Evolutionary conservation across 2,329 filamentous ascomycete species (phyloP).

Genomic region (Huntiella moniliformis): DNA sequence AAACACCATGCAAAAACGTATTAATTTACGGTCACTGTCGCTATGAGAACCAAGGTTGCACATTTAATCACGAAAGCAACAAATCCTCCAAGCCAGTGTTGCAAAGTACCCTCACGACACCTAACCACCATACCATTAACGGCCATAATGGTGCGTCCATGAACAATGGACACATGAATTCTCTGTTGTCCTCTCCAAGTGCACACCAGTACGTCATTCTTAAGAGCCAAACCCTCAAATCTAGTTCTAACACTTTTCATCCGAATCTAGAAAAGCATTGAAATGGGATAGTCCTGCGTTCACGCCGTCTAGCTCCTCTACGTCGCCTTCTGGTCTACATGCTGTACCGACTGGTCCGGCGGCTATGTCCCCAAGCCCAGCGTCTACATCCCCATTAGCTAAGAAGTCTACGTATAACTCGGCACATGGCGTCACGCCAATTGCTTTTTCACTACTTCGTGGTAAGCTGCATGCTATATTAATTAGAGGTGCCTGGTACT

Average conservation of each 20-base stretch:
- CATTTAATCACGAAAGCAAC: conserved; percentile 70
- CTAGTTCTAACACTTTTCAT: neutral
- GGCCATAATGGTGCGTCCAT: conserved; percentile 2
- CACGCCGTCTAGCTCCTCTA: conserved; percentile 40
- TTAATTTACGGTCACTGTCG: conserved; percentile 85
- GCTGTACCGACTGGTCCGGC: conserved; percentile 7
- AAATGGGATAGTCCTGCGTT: conserved; percentile 96
- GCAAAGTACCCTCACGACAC: conserved; percentile 3
- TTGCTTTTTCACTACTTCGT: conserved; percentile 62
- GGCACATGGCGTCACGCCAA: conserved; percentile 63
- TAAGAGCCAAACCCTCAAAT: neutral
- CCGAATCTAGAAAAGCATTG: conserved; percentile 21
- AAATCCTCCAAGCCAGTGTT: conserved; percentile 15
- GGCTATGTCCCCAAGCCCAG: conserved; percentile 6
- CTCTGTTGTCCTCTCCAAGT: conserved; percentile 7
- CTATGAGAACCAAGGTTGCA: conserved; percentile 78
- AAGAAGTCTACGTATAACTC: conserved; percentile 71
- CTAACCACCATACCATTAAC: conserved; percentile 10
- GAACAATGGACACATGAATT: conserved; percentile 3
- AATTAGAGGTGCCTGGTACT: neutral
- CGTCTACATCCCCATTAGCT: conserved; percentile 13
- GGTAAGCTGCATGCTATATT: conserved; percentile 13
- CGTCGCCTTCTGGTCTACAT: conserved; percentile 9
- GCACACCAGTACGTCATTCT: conserved; percentile 8
- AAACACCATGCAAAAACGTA: conserved; percentile 81